Evolutionary conservation across 148 eudicot species (phyloP).

Genomic region (Dysphania ambrosioides): DNA sequence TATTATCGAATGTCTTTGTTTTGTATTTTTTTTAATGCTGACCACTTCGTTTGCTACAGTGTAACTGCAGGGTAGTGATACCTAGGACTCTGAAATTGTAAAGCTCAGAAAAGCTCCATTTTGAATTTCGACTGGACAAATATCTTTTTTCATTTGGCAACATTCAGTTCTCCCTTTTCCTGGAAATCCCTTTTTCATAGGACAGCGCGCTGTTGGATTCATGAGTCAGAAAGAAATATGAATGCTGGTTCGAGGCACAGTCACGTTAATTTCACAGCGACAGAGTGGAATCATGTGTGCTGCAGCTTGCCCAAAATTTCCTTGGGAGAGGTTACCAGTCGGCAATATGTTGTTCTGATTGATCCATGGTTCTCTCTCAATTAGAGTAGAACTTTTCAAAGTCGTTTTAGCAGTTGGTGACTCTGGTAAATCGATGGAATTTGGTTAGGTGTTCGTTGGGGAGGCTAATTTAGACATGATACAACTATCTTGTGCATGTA

Average conservation of each 20-base stretch:
- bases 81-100: background rate
- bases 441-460: background rate
- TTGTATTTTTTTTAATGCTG: background rate
- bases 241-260: background rate
- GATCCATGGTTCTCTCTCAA: background rate
- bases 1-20: too few relatives aligned
- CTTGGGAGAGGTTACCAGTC: background rate
- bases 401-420: background rate
- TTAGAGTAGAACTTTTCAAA: background rate
- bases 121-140: background rate
- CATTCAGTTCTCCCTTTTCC: background rate
- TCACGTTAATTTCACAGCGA: background rate
- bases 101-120: background rate
- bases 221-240: background rate
- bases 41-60: background rate
- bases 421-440: slow-evolving; percentile 4
- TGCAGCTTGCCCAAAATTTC: background rate
- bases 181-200: background rate
- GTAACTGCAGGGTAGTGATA: background rate
- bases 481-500: too few relatives aligned
- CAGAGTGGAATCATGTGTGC: background rate
- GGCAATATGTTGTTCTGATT: background rate
- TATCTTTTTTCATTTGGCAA: background rate
- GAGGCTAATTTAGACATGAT: too few relatives aligned
- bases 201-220: background rate